Conservation (phyloP, 768 basidiomycete genomes). For the Steccherinum ochraceum region DNA sequence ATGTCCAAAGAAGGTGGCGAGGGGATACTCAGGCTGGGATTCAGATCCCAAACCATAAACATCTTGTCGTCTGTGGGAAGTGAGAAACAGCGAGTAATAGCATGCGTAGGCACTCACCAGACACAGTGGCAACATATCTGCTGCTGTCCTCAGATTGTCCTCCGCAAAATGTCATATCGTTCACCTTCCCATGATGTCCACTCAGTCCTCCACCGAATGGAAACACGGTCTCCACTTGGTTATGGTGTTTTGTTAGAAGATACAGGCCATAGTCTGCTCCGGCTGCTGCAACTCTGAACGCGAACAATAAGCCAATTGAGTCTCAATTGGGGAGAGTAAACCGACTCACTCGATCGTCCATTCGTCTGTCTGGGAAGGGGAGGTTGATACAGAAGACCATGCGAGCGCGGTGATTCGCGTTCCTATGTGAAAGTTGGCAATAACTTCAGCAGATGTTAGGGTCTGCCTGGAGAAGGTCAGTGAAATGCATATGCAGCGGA, state of each 20-base stretch:
- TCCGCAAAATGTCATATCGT: slow-evolving; percentile 76
- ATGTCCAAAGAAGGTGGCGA: too few relatives aligned
- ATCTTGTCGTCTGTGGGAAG: slow-evolving; percentile 61
- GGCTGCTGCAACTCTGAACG: slow-evolving; percentile 60
- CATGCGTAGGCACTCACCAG: slow-evolving; percentile 38
- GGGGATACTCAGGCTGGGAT: slow-evolving; percentile 43
- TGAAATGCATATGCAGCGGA: too few relatives aligned
- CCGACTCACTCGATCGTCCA: slow-evolving; percentile 65
- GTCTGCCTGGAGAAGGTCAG: slow-evolving; percentile 28
- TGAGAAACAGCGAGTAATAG: neutral
- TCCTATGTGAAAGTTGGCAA: slow-evolving; percentile 75
- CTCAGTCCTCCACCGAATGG: slow-evolving; percentile 75
- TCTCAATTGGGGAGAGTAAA: neutral
- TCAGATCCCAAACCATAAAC: slow-evolving; percentile 82
- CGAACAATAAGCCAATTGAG: slow-evolving; percentile 7
- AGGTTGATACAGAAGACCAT: slow-evolving; percentile 67
- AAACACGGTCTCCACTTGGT: slow-evolving; percentile 47
- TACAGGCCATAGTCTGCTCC: slow-evolving; percentile 65
- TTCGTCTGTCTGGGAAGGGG: slow-evolving; percentile 54
- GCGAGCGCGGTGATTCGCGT: slow-evolving; percentile 66
- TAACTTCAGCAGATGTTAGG: slow-evolving; percentile 32
- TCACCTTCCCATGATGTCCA: slow-evolving; percentile 75
- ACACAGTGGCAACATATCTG: slow-evolving; percentile 76
- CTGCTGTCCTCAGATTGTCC: slow-evolving; percentile 61
- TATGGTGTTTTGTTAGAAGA: slow-evolving; percentile 52